Conservation (phyloP, 257 asterid genomes). For the Ophiorrhiza pumila region DNA sequence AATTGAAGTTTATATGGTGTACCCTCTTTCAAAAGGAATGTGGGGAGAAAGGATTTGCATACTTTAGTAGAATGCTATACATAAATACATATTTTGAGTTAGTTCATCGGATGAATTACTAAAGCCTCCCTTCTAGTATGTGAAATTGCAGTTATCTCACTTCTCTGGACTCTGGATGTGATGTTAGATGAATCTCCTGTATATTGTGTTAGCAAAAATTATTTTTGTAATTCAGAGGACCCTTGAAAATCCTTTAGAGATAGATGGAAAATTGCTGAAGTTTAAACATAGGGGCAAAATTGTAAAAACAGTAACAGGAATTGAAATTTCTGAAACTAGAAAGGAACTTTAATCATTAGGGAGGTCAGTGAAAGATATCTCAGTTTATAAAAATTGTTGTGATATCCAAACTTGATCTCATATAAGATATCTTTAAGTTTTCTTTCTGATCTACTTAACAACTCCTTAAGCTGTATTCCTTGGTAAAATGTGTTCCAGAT, state of each 20-base stretch:
- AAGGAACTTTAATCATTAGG: neutral
- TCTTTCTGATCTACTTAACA: neutral
- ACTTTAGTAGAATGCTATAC: neutral
- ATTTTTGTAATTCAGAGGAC: neutral
- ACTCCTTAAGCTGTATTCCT: neutral
- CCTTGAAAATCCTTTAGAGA: neutral
- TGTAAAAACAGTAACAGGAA: neutral
- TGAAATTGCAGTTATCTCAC: neutral
- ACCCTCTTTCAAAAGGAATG: neutral
- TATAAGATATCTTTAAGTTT: neutral
- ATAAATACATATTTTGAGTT: neutral
- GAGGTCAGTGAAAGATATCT: neutral
- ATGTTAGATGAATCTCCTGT: neutral
- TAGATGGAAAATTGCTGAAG: neutral
- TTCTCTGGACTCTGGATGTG: neutral
- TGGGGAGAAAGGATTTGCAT: neutral
- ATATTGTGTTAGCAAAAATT: neutral
- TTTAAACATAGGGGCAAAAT: neutral
- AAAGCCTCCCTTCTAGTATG: neutral
- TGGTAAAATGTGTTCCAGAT: neutral
- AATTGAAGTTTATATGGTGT: neutral
- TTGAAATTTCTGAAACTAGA: neutral
- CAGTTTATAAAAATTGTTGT: neutral
- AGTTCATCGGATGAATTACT: neutral
- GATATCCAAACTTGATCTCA: neutral